A percentile compares a stretch with the other conserved stretches of the same genome.
Conservation (phyloP, 2,329 filamentous ascomycete genomes). For the Alternaria hordeiaustralica region DNA sequence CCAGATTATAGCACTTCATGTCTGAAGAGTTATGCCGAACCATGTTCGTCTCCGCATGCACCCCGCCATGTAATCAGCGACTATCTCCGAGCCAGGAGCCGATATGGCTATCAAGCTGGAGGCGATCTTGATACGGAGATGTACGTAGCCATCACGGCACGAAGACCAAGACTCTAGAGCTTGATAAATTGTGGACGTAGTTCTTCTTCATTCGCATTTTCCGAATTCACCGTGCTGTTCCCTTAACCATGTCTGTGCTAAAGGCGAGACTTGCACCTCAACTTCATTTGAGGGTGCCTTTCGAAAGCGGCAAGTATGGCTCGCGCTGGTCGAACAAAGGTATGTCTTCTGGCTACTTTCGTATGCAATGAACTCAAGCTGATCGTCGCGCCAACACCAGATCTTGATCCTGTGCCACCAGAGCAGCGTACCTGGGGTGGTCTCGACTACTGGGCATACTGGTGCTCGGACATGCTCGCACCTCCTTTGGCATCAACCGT, state of each 20-base stretch:
- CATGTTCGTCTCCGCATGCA: neutral
- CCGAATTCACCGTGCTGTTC: neutral
- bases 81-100: slow-evolving; percentile 15
- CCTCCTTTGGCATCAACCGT: slow-evolving; percentile 52
- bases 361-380: neutral
- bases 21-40: neutral
- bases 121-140: neutral
- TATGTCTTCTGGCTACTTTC: slow-evolving; percentile 4
- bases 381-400: slow-evolving; percentile 4
- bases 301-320: slow-evolving; percentile 50
- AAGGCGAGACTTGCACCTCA: slow-evolving; percentile 49
- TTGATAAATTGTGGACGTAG: neutral
- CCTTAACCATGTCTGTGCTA: slow-evolving; percentile 40
- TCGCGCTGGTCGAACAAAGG: slow-evolving; percentile 59
- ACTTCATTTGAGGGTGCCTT: slow-evolving; percentile 48
- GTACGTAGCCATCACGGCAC: neutral
- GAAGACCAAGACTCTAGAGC: neutral
- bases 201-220: neutral
- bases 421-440: slow-evolving; percentile 56
- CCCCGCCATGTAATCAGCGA: slow-evolving; percentile 17
- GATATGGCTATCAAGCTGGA: neutral
- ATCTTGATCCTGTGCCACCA: slow-evolving; percentile 50
- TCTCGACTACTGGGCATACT: slow-evolving; percentile 57
- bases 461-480: slow-evolving; percentile 57
- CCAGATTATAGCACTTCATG: neutral